Conservation (phyloP, 768 basidiomycete species). For the Tephrocybe sp. region DNA sequence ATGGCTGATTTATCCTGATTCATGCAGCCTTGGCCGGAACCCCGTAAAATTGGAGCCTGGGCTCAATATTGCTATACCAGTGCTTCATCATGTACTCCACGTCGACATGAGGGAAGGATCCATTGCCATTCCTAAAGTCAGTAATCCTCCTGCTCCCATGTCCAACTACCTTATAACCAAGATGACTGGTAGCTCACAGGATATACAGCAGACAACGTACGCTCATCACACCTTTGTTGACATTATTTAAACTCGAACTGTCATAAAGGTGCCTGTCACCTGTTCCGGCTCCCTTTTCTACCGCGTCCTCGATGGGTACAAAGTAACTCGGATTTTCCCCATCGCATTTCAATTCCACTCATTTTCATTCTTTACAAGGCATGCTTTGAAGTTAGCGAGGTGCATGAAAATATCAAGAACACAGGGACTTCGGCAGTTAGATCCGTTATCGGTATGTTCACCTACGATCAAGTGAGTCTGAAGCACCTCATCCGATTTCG, state of each 20-base stretch:
- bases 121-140: conserved; percentile 43
- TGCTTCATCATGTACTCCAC: conserved; percentile 43
- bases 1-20: not conserved
- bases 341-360: not conserved
- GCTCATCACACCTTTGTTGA: not conserved
- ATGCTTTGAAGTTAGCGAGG: conserved; percentile 50
- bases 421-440: conserved; percentile 56
- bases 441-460: conserved; percentile 52
- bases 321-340: conserved; percentile 28
- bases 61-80: conserved; percentile 43
- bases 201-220: conserved; percentile 33
- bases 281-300: conserved; percentile 58
- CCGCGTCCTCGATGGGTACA: conserved; percentile 50
- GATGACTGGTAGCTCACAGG: conserved; percentile 26
- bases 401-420: conserved; percentile 47
- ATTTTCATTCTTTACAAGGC: conserved; percentile 26
- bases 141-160: conserved; percentile 3
- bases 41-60: conserved; percentile 47
- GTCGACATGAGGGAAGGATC: conserved; percentile 50
- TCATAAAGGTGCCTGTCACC: conserved; percentile 48
- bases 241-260: not conserved
- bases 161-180: not conserved
- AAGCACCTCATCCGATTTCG: not conserved
- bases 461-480: conserved; percentile 43
- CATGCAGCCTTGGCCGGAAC: conserved; percentile 39